phyloP scores from a whole-genome alignment of 805 yeast genomes.

The Suhomyces xylopsoci region DNA sequence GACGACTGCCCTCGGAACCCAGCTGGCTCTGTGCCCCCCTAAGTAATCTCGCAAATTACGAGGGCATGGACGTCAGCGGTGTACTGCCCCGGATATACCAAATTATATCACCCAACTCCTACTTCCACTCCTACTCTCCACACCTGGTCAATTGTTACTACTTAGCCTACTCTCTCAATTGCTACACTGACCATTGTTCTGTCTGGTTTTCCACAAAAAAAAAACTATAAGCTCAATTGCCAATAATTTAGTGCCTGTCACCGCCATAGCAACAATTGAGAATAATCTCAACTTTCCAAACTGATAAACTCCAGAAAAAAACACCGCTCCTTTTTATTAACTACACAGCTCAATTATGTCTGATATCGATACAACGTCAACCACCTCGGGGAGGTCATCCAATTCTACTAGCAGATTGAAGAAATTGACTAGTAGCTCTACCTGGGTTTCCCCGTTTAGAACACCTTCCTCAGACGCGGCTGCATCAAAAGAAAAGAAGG shows the following conservation, averaged over 20 bases:
- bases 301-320: neutral
- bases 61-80: neutral
- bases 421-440: constrained; percentile 27
- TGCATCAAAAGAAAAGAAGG: constrained; percentile 16
- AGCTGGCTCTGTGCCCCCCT: neutral
- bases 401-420: constrained; percentile 17
- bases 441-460: constrained; percentile 46
- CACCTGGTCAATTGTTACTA: neutral
- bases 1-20: neutral
- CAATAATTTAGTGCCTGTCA: neutral
- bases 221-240: neutral
- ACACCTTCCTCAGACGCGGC: constrained; percentile 13
- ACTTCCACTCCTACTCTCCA: no score
- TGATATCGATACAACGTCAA: constrained; percentile 12
- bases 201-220: neutral
- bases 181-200: neutral
- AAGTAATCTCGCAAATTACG: neutral
- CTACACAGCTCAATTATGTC: constrained; percentile 11
- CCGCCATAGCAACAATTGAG: neutral
- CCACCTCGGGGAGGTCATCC: constrained; percentile 4
- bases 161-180: neutral
- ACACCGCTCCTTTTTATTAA: neutral
- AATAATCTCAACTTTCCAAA: neutral
- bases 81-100: neutral
- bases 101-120: neutral